Evolutionary conservation across 768 basidiomycete species (phyloP).

Genomic region (Xanthoconium stramineum): DNA sequence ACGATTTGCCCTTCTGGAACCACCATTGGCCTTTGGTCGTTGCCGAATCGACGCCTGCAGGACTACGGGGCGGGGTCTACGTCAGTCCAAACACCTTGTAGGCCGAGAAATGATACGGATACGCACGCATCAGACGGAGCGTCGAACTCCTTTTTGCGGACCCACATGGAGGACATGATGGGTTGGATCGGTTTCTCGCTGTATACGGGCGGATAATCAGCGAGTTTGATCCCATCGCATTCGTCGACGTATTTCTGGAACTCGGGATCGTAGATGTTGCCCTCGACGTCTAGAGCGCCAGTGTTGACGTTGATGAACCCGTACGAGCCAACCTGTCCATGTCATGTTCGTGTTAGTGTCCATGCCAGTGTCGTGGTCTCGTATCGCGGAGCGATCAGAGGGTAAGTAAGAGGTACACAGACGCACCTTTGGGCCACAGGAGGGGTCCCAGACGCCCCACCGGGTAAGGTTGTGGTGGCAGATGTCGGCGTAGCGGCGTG

Average conservation of each 20-base stretch:
- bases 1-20: background rate
- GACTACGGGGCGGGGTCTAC: background rate
- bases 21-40: background rate
- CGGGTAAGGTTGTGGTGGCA: conserved; percentile 1
- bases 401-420: background rate
- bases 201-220: conserved; percentile 13
- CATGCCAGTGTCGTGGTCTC: background rate
- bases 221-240: conserved; percentile 8
- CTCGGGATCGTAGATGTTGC: conserved; percentile 22
- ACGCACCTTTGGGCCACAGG: background rate
- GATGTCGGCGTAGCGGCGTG: conserved; percentile 10
- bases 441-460: conserved; percentile 8
- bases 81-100: too few species aligned
- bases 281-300: conserved; percentile 26
- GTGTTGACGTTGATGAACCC: conserved; percentile 25
- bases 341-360: too few species aligned
- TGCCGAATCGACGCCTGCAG: background rate
- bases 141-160: conserved; percentile 12
- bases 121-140: background rate
- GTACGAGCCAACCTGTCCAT: conserved; percentile 17
- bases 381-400: background rate
- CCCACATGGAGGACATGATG: conserved; percentile 1
- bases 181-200: background rate
- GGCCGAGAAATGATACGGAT: too few species aligned
- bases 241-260: conserved; percentile 14